Evolutionary conservation across 495 filamentous ascomycete genomes (phyloP).

Genomic region (Mytilinidion resinicola): DNA sequence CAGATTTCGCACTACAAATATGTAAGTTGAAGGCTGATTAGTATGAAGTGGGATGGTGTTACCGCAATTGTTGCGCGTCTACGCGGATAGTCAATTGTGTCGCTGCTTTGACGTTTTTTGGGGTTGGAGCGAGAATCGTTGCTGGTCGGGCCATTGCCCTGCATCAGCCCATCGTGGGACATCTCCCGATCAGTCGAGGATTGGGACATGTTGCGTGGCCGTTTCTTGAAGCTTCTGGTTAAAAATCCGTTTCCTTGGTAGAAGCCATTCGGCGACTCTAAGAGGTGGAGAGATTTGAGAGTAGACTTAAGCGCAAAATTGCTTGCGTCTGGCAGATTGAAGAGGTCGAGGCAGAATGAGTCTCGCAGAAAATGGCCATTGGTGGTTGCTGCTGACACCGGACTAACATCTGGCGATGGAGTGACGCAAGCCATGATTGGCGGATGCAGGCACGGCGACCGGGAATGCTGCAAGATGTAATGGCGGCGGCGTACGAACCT

Average conservation of each 20-base stretch:
- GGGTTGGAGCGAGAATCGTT: slow-evolving; percentile 22
- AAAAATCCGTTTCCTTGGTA: slow-evolving; percentile 5
- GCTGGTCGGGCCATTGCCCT: slow-evolving; percentile 20
- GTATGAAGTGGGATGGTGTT: slow-evolving; percentile 2
- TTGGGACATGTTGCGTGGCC: slow-evolving; percentile 31
- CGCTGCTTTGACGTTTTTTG: slow-evolving; percentile 29
- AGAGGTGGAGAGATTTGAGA: slow-evolving; percentile 27
- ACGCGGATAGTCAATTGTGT: slow-evolving; percentile 37
- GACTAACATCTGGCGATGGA: slow-evolving; percentile 31
- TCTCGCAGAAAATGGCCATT: slow-evolving; percentile 29
- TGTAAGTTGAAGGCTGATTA: slow-evolving; percentile 8
- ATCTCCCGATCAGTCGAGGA: slow-evolving; percentile 30
- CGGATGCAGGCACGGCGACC: slow-evolving; percentile 9
- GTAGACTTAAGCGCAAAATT: slow-evolving; percentile 24
- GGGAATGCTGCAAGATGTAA: slow-evolving; percentile 12
- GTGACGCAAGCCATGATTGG: slow-evolving; percentile 29
- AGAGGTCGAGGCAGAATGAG: slow-evolving; percentile 27
- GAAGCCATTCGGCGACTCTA: slow-evolving; percentile 25
- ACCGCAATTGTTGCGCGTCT: slow-evolving; percentile 37
- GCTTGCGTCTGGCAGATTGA: slow-evolving; percentile 27
- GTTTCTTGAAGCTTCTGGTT: slow-evolving; percentile 23
- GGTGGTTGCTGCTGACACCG: slow-evolving; percentile 30
- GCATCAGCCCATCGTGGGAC: slow-evolving; percentile 16
- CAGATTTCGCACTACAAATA: slow-evolving; percentile 70
- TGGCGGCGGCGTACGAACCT: slow-evolving; percentile 14